Evolutionary conservation across 192 early-diverging fungal genomes (phyloP), one percentile per base, ranked within the genome.

Genomic region (Obelidium mucronatum): DNA sequence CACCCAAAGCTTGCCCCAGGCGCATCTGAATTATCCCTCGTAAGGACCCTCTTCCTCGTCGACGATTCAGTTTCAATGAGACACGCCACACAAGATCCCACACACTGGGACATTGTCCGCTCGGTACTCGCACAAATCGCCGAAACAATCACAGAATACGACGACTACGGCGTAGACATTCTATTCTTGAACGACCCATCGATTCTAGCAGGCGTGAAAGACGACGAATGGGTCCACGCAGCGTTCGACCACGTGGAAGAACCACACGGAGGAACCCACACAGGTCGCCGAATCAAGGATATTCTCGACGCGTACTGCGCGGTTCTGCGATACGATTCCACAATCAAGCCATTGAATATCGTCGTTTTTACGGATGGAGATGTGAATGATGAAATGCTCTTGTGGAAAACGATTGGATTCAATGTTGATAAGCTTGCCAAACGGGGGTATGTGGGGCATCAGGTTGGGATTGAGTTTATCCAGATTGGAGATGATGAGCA

Each of bases 361-460:
- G 69, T 72, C 2, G 56, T 72, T 2, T 72, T 59, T n/a, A 72
- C 69, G 51, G 69, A 72, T 17, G 69, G 69, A 33, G 39, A 72
- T 13, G 30, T 30, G 4, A 35, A 55, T 17, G 69, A 72, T 60
- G 28, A 37, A 3, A 51, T 34, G 28, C 13, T 60, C 34, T 30
- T 72, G 15, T 19, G 53, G 30, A 6, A 58, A 17, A 58, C 69
- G 51, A 72, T 72, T 60, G 34, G n/a, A 11, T 13, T 22, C 36
- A 33, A 72, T 60, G 55, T 72, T 8, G 22, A 55, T 11, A 33
- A 37, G 6, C 2, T 72, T 30, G 53, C 24, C 6, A 22, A 35
- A 13, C 11, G 69, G 36, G 69, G 69, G 26, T 58, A 59, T 60
- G 34, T 40, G 52, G 52, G 26, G 54, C 69, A 72, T 60, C 69